phyloP scores from a whole-genome alignment of 2,329 filamentous ascomycete species.

The Pseudophaeomoniella oleicola region DNA sequence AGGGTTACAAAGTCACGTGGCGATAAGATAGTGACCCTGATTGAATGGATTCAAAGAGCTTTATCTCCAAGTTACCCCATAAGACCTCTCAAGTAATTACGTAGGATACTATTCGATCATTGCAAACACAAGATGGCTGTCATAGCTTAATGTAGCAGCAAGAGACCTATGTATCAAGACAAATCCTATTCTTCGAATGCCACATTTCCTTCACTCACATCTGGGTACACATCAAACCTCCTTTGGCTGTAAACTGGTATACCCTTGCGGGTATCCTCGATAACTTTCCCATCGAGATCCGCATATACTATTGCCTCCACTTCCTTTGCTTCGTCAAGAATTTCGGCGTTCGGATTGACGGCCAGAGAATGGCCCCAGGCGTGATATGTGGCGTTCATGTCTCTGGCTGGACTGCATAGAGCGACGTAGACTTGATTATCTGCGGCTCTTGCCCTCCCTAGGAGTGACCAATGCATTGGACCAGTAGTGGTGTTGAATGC shows the following conservation, averaged over 20 bases:
- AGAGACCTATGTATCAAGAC: too few relatives aligned
- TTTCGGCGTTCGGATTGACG: constrained; percentile 70
- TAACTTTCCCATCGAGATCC: constrained; percentile 51
- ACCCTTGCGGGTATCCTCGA: constrained; percentile 61
- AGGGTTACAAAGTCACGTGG: not conserved
- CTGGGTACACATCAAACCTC: constrained; percentile 88
- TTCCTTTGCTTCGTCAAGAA: constrained; percentile 69
- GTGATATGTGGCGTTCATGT: constrained; percentile 62
- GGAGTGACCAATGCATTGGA: constrained; percentile 76
- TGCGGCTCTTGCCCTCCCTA: constrained; percentile 67
- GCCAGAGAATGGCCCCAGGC: constrained; percentile 88
- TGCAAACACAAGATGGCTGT: too few relatives aligned
- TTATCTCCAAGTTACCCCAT: too few relatives aligned
- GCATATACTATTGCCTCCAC: constrained; percentile 61
- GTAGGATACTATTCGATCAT: too few relatives aligned
- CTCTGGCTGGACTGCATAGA: constrained; percentile 78
- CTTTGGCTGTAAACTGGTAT: constrained; percentile 78
- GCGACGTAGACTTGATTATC: constrained; percentile 94
- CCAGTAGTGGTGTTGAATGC: constrained; percentile 95
- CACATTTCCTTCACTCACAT: constrained; percentile 54
- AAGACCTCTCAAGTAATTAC: too few relatives aligned
- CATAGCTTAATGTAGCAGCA: too few relatives aligned
- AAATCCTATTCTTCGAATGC: constrained; percentile 22
- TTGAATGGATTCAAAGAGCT: too few relatives aligned
- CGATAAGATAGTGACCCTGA: not conserved